A percentile compares a stretch with the other conserved stretches of the same genome.
These are phyloP conservation scores for Phlebiopsis flavidoalba DNA, from an alignment of 768 basidiomycete species.

Conservation along the genomic window DNA sequence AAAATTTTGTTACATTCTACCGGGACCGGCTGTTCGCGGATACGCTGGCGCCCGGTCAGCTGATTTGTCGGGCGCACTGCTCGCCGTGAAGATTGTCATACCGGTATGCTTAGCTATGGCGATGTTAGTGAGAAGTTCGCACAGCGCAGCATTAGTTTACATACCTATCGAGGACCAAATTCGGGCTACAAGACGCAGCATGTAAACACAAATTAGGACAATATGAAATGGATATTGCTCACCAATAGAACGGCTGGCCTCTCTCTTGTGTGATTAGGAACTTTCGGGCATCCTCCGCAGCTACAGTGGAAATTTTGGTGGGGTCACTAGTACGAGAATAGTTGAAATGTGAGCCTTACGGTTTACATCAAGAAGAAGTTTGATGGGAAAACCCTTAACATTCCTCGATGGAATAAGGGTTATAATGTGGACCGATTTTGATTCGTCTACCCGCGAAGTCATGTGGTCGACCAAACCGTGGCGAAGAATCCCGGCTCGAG, in stretches of 20 bases:
- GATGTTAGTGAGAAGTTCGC: neutral
- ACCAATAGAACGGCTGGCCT: too few species aligned
- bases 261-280: slow-evolving; percentile 12
- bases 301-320: neutral
- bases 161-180: slow-evolving; percentile 16
- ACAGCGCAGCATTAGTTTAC: neutral
- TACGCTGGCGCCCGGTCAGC: slow-evolving; percentile 17
- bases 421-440: too few species aligned
- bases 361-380: slow-evolving; percentile 4
- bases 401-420: slow-evolving; percentile 17
- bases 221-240: neutral
- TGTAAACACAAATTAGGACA: too few species aligned
- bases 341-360: slow-evolving; percentile 5
- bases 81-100: slow-evolving; percentile 24
- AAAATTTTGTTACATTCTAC: neutral
- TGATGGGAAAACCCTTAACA: slow-evolving; percentile 18
- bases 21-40: neutral
- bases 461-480: slow-evolving; percentile 20
- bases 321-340: too few species aligned
- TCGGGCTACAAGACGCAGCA: slow-evolving; percentile 10
- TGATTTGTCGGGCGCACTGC: slow-evolving; percentile 17
- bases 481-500: slow-evolving; percentile 15
- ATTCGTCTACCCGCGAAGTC: too few species aligned
- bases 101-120: neutral
- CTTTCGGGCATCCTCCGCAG: neutral